Evolutionary conservation across 1,284 basidiomycete genomes (phyloP).

Genomic region (Rhodotorula sp.): DNA sequence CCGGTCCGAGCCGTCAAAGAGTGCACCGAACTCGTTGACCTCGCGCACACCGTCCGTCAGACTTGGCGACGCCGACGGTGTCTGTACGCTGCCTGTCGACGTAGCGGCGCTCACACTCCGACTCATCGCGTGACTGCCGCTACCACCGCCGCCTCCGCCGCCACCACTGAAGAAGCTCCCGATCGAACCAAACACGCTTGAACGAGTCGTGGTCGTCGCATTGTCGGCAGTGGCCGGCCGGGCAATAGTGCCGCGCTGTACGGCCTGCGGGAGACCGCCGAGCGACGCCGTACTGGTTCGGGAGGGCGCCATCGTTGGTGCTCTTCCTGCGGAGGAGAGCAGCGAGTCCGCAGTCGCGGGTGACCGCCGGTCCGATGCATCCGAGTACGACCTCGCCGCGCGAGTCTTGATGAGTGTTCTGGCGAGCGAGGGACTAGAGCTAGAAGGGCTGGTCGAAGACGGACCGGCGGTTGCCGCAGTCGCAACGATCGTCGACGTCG

Average conservation of each 20-base stretch:
- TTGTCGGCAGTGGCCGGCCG: neutral
- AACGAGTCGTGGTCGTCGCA: neutral
- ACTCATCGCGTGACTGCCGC: conserved; percentile 7
- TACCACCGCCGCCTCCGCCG: too few relatives aligned
- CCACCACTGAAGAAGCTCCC: conserved; percentile 18
- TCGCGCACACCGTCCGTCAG: conserved; percentile 2
- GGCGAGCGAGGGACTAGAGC: conserved; percentile 2
- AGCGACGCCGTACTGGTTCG: neutral
- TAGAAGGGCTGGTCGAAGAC: neutral
- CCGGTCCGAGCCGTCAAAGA: conserved; percentile 20
- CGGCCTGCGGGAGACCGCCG: neutral
- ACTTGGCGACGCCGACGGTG: conserved; percentile 1
- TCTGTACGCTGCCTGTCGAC: conserved; percentile 2
- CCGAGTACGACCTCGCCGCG: conserved; percentile 17
- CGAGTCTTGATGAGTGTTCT: conserved; percentile 10
- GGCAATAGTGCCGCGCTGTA: neutral
- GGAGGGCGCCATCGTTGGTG: neutral
- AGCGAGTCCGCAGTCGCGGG: neutral
- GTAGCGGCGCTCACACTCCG: conserved; percentile 5
- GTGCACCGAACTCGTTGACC: conserved; percentile 35
- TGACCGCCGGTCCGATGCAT: conserved; percentile 23
- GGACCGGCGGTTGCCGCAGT: neutral
- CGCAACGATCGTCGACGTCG: neutral
- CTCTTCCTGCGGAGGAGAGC: neutral
- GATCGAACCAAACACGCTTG: conserved; percentile 21